Base-by-base conservation (phyloP, 2,329 filamentous ascomycete genomes). In the Colletotrichum trifolii region DNA sequence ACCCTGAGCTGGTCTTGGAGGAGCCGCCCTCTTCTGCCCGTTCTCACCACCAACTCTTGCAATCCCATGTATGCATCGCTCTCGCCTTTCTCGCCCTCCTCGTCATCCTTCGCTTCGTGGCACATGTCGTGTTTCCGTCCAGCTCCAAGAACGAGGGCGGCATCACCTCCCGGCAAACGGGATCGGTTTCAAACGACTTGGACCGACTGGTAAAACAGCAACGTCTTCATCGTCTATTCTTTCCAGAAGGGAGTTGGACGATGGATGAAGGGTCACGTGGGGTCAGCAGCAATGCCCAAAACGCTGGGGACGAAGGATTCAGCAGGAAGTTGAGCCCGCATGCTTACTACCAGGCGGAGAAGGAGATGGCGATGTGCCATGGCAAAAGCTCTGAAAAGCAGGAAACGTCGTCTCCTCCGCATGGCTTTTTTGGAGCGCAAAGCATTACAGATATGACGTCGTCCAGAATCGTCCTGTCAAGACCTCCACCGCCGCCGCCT, bases 401-500 rank as follows among this genome's bases (percentile, higher is more conserved):
- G 15, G 11, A 48, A 47, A 33, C 39, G 50, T 4, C 15, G 13
- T 35, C 45, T 25, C 50, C 39, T 17, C 10, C 36, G 15, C 11
- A 43, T 49, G 40, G n/a, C 43, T 39, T 54, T 17, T 54, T 54
- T 34, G 38, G 17, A 13, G 40, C 34, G 12, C 42, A 49, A 13
- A 54, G 42, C 10, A 25, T 39, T 40, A 15, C 42, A 8, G 70
- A 69, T 49, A 55, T 64, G n/a, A 45, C 52, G 38, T 50, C 62
- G 46, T 48, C 66, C 15, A 35, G 49, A 25, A 64, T 64, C 36
- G 58, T 58, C 66, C 72, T 78, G 65, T 73, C 77, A 52, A 76
- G 79, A 48, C 77, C 76, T 59, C 80, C 79, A 55, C 82, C 78
- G 54, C 80, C 83, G 48, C 80, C 81, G 60, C 83, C 84, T 60